A percentile compares a stretch with the other conserved stretches of the same genome.
Evolutionary conservation across 2,329 filamentous ascomycete species (phyloP).

Genomic region (Aspergillus nomiae): DNA sequence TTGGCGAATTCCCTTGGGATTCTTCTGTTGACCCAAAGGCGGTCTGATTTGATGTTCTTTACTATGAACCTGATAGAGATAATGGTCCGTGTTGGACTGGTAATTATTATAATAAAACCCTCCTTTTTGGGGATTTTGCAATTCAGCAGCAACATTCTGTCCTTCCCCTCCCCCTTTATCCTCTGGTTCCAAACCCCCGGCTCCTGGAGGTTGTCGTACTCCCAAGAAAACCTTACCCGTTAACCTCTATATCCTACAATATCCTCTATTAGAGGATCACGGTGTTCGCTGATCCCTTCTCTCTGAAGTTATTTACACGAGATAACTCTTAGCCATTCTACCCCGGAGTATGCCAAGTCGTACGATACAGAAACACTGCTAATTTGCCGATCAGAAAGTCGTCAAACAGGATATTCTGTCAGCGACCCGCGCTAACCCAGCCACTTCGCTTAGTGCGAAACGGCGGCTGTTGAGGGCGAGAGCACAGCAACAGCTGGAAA

Average conservation of each 20-base stretch:
- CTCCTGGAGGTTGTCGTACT: background rate
- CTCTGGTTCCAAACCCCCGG: background rate
- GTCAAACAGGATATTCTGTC: background rate
- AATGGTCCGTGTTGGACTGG: conserved; percentile 16
- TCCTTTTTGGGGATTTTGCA: background rate
- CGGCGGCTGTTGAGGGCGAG: background rate
- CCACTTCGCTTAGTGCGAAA: background rate
- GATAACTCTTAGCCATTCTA: background rate
- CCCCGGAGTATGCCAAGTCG: background rate
- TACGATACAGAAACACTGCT: background rate
- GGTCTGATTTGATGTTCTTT: conserved; percentile 19
- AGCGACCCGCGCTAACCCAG: background rate
- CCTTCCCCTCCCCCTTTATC: background rate
- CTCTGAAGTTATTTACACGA: background rate
- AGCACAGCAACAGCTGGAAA: background rate
- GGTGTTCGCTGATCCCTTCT: background rate
- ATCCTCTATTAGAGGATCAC: background rate
- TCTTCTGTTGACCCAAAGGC: conserved; percentile 3
- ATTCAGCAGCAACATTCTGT: background rate
- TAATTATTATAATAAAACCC: conserved; percentile 10
- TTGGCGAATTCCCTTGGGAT: conserved; percentile 5
- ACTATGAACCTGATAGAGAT: conserved; percentile 22
- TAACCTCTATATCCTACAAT: background rate
- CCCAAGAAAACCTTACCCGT: background rate
- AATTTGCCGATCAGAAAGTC: background rate